Conservation (phyloP, 2,329 filamentous ascomycete species). For the Paraphoma sp. region DNA sequence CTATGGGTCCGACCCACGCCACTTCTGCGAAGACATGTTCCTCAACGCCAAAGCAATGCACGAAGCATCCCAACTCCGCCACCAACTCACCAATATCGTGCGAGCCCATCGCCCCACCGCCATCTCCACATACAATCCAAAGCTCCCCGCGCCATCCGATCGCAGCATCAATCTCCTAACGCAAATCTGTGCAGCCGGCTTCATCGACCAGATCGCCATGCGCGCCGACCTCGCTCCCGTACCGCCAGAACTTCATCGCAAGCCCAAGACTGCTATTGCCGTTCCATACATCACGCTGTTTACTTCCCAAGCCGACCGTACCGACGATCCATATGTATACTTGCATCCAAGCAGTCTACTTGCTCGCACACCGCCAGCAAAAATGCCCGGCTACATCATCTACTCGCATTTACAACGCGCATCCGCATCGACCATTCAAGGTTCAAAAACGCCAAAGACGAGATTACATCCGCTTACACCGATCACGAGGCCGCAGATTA, state of each 20-base stretch:
- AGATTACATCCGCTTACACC: conserved; percentile 89
- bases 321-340: conserved; percentile 70
- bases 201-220: conserved; percentile 93
- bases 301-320: conserved; percentile 62
- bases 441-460: conserved; percentile 62
- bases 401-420: conserved; percentile 84
- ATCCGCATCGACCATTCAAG: conserved; percentile 53
- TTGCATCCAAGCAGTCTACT: conserved; percentile 87
- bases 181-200: conserved; percentile 89
- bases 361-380: conserved; percentile 59
- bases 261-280: conserved; percentile 85
- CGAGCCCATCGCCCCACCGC: conserved; percentile 70
- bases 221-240: conserved; percentile 83
- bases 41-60: conserved; percentile 85
- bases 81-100: conserved; percentile 83
- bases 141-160: conserved; percentile 66
- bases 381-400: conserved; percentile 82
- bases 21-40: conserved; percentile 84
- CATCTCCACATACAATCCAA: conserved; percentile 47
- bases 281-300: conserved; percentile 89
- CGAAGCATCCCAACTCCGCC: conserved; percentile 82
- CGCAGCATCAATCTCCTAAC: conserved; percentile 79
- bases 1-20: conserved; percentile 58
- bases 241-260: conserved; percentile 61
- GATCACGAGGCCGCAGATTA: conserved; percentile 76